Evolutionary conservation across 2,329 filamentous ascomycete genomes (phyloP), one percentile per base, ranked within the genome.

Genomic region (Sporothrix sp.): DNA sequence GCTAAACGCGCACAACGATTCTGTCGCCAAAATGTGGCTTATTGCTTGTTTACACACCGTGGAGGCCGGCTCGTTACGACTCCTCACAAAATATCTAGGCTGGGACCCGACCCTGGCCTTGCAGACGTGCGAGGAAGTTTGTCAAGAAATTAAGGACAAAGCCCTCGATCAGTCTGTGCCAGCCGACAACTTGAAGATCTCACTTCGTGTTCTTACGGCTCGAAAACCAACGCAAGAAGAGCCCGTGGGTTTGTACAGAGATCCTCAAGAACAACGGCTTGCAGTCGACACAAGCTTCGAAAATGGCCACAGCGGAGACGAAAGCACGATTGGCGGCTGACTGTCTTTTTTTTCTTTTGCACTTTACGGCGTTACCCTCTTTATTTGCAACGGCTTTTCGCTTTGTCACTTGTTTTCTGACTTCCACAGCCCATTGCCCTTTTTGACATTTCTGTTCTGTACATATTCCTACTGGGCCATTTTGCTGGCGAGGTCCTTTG

Each of bases 21-120:
- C 66, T 3, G 60, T 72, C 1, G 73, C 72, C 3, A 59, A 69
- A 27, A 66, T 73, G 52, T 72, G 71, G 67, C 65, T 69, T 50
- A 64, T 66, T 9, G 66, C 67, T 27, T 61, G 73, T 11, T 54
- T 63, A 18, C 68, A 72, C 27, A 64, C 68, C 6, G 65, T 74
- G 1, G 68, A 67, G 35, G 68, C 68, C 0, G 63, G 70, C 36
- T 65, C 70, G 2, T 59, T 80, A 54, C 68, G 77, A 30, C 65
- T 73, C 10, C 65, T 80, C 51, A 79, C 75, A 1, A 71, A 69
- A 55, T 65, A 75, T 43, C 70, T 76, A 64, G 72, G 66, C 7
- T 79, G 75, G 75, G 68, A 72, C 20, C 63, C 72, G 0, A 68
- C 74, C 1, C 64, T 70, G 30, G 75, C 74, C 52, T 70, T 72